Evolutionary conservation across 257 asterid species (phyloP).

Genomic region (Eucommia ulmoides): DNA sequence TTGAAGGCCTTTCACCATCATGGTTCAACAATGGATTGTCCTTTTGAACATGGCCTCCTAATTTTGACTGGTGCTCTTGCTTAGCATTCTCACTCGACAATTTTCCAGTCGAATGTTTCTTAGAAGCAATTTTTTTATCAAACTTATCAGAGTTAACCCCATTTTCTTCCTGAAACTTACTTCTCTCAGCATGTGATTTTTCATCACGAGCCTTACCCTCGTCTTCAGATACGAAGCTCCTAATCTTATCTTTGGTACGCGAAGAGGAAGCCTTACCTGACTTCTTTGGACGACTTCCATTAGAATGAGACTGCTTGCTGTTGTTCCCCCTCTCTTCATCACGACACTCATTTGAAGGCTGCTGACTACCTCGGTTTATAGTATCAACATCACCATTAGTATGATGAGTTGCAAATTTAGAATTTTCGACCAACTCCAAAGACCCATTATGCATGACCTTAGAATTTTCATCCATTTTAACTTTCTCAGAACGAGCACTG

Average conservation of each 20-base stretch:
- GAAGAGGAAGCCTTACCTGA: slow-evolving; percentile 53
- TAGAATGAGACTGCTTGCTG: slow-evolving; percentile 23
- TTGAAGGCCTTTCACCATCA: slow-evolving; percentile 37
- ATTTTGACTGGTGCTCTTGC: slow-evolving; percentile 30
- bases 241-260: slow-evolving; percentile 43
- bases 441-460: slow-evolving; percentile 21
- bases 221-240: slow-evolving; percentile 41
- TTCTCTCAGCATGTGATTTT: slow-evolving; percentile 49
- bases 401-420: slow-evolving; percentile 13
- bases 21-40: slow-evolving; percentile 30
- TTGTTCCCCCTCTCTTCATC: slow-evolving; percentile 29
- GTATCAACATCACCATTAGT: slow-evolving; percentile 10
- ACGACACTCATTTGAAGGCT: slow-evolving; percentile 27
- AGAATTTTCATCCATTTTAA: slow-evolving; percentile 28
- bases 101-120: slow-evolving; percentile 49
- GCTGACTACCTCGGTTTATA: slow-evolving; percentile 17
- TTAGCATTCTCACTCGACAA: slow-evolving; percentile 31
- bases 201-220: slow-evolving; percentile 35
- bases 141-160: slow-evolving; percentile 28
- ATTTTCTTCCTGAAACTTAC: slow-evolving; percentile 39
- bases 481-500: slow-evolving; percentile 19
- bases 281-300: slow-evolving; percentile 37
- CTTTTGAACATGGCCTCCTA: slow-evolving; percentile 31
- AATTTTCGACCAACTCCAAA: slow-evolving; percentile 19
- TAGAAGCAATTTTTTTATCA: slow-evolving; percentile 29